Conservation (phyloP, 208 protist species). For the Acanthamoeba quina region DNA sequence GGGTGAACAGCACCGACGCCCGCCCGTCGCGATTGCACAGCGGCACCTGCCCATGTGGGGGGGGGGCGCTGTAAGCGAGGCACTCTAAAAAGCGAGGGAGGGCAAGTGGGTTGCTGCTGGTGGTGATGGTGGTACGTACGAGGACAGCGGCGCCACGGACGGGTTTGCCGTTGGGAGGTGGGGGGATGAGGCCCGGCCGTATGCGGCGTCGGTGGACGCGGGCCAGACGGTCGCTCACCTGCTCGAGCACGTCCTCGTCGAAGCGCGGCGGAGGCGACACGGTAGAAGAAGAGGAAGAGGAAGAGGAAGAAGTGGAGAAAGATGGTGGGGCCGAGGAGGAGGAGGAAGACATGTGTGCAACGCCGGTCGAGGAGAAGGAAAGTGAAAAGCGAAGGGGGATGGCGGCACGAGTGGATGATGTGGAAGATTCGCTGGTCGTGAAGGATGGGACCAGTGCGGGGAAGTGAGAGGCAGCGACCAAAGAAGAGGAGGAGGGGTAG, state of each 20-base stretch:
- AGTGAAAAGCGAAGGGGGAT: neutral
- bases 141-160: conserved; percentile 20
- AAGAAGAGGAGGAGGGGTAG: too few species aligned
- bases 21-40: conserved; percentile 48
- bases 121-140: neutral
- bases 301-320: too few species aligned
- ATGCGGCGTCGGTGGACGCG: neutral
- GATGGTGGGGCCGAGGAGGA: too few species aligned
- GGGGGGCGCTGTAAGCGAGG: too few species aligned
- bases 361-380: neutral
- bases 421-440: too few species aligned
- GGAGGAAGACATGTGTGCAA: neutral
- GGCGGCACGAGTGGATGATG: too few species aligned
- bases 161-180: neutral
- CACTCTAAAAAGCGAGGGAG: neutral
- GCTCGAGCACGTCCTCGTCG: conserved; percentile 9
- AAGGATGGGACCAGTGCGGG: too few species aligned
- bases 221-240: neutral
- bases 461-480: too few species aligned
- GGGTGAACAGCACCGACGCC: conserved; percentile 46
- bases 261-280: neutral
- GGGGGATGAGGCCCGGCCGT: neutral
- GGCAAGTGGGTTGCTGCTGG: too few species aligned
- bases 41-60: conserved; percentile 28
- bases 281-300: neutral